These are phyloP conservation scores for Handroanthus guayacan DNA, from an alignment of 257 asterid species.

Conservation along the genomic window DNA sequence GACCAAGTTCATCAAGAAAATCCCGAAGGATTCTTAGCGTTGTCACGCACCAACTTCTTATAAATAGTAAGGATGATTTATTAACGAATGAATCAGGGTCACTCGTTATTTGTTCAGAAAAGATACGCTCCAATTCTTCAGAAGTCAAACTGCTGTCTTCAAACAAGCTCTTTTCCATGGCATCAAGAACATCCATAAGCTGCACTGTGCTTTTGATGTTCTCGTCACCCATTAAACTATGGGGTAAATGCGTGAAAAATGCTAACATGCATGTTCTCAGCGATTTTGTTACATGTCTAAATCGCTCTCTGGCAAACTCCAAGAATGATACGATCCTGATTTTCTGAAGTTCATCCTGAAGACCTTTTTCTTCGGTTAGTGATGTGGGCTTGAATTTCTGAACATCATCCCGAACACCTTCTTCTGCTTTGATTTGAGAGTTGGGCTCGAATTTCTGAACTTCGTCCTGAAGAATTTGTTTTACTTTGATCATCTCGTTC, in stretches of 20 bases:
- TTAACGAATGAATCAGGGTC: constrained; percentile 25
- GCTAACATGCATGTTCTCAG: constrained; percentile 45
- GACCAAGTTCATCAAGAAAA: constrained; percentile 40
- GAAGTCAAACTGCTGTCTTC: constrained; percentile 41
- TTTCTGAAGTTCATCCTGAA: constrained; percentile 16
- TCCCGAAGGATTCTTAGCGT: constrained; percentile 38
- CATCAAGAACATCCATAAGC: constrained; percentile 42
- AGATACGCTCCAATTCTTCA: constrained; percentile 40
- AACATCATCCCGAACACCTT: constrained; percentile 31
- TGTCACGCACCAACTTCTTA: constrained; percentile 41
- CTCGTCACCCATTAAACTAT: constrained; percentile 42
- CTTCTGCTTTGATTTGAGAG: constrained; percentile 13
- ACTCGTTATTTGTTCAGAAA: constrained; percentile 12
- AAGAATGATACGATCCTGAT: constrained; percentile 32
- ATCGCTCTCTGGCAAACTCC: constrained; percentile 49
- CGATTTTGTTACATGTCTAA: constrained; percentile 33
- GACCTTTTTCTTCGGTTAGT: background rate
- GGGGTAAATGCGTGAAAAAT: constrained; percentile 53
- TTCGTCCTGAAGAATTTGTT: constrained; percentile 11
- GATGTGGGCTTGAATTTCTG: constrained; percentile 32
- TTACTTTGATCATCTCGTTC: constrained; percentile 36
- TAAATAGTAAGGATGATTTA: constrained; percentile 24
- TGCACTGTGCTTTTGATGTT: constrained; percentile 35
- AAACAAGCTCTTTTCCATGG: constrained; percentile 44
- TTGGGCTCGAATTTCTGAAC: no score